A percentile compares a stretch with the other conserved stretches of the same genome.
phyloP scores from a whole-genome alignment of 208 protist genomes.

The Blastocrithidia nonstop region DNA sequence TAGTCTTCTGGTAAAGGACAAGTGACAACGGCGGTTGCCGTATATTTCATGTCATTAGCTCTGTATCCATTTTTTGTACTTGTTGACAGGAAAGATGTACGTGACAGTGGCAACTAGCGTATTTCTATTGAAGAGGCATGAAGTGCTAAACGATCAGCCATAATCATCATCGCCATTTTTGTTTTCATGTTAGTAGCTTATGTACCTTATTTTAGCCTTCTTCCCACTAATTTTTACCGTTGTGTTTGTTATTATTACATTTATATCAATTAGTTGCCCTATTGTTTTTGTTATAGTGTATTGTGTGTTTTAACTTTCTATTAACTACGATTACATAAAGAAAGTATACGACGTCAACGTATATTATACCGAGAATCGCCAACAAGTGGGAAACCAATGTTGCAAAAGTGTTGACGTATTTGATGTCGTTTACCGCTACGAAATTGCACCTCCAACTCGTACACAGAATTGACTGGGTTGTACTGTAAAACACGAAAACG shows the following conservation, averaged over 20 bases:
- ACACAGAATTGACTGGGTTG: constrained; percentile 31
- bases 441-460: constrained; percentile 44
- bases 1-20: too few relatives aligned
- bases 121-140: too few relatives aligned
- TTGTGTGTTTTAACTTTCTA: background rate
- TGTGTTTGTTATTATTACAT: background rate
- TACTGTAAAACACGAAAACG: constrained; percentile 43
- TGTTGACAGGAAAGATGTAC: too few relatives aligned
- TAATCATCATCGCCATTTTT: too few relatives aligned
- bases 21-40: too few relatives aligned
- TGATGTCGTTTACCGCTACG: constrained; percentile 56
- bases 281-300: background rate
- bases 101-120: too few relatives aligned
- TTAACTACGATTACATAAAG: background rate
- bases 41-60: too few relatives aligned
- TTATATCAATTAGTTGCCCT: background rate
- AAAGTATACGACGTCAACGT: background rate
- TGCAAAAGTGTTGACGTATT: constrained; percentile 71
- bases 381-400: constrained; percentile 40
- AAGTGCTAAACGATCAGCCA: too few relatives aligned
- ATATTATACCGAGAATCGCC: constrained; percentile 44
- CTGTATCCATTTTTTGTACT: too few relatives aligned
- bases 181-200: too few relatives aligned
- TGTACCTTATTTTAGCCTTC: too few relatives aligned
- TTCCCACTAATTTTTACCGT: too few relatives aligned